Conservation (phyloP, 371 early-diverging fungal genomes). For the Mucor irregularis region DNA sequence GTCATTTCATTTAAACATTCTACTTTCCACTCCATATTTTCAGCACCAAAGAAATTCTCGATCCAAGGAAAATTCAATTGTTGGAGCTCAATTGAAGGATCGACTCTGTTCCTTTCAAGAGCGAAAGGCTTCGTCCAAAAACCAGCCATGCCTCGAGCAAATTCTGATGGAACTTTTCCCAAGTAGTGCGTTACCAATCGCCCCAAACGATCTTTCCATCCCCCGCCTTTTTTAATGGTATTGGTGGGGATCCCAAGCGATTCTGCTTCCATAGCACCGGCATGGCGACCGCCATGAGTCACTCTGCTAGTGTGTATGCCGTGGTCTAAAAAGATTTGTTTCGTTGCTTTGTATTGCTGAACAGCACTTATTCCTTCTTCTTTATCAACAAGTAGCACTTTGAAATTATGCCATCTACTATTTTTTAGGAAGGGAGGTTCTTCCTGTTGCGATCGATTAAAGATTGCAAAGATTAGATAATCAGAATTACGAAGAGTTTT, state of each 20-base stretch:
- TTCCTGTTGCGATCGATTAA: too few relatives aligned
- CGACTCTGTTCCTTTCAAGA: not conserved
- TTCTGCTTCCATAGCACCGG: slow-evolving; percentile 7
- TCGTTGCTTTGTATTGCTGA: not conserved
- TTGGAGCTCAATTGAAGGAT: not conserved
- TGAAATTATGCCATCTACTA: not conserved
- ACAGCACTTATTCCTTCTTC: not conserved
- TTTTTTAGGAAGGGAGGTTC: not conserved
- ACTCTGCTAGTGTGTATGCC: not conserved
- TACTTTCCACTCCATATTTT: not conserved
- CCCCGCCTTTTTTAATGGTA: not conserved
- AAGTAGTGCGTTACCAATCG: slow-evolving; percentile 3
- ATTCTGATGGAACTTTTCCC: not conserved
- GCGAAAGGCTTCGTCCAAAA: slow-evolving; percentile 2
- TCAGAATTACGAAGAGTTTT: not conserved
- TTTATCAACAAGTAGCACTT: not conserved
- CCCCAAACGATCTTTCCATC: slow-evolving; percentile 4
- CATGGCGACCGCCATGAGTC: not conserved
- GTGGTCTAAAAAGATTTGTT: not conserved
- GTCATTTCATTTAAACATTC: slow-evolving; percentile 1
- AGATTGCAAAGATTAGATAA: too few relatives aligned
- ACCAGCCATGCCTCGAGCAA: slow-evolving; percentile 5
- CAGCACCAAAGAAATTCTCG: not conserved
- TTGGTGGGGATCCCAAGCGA: not conserved
- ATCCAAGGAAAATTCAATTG: not conserved